Base-by-base conservation (phyloP, 2,329 filamentous ascomycete species). In the Scleromitrula shiraiana region DNA sequence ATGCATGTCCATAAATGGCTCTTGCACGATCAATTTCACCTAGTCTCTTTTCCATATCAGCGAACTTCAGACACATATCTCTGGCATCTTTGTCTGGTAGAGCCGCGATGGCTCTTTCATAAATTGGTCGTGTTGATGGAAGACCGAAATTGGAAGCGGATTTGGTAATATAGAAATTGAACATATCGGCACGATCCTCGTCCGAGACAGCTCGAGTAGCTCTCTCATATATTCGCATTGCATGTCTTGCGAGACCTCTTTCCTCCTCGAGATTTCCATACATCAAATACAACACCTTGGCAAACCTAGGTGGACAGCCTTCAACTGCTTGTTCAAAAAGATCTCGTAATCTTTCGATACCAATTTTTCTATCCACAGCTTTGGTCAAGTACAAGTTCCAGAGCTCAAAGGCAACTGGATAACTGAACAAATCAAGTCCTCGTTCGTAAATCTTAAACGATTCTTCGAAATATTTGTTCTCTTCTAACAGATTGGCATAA, bases 331-430 rank as follows among this genome's bases (percentile, higher is more conserved):
- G 93, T 66, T 98, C 93, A 62, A 98, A 98, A 6, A 98, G 76
- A 66, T 98, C 94, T 50, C 93, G 82, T 20, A 98, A 73, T 42
- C 93, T 79, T 65, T 98, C 93, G 59, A 98, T 96, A 49, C 88
- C 84, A 63, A 97, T 95, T 67, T 95, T 93, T 49, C 93, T 86
- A 64, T 96, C 89, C 19, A 97, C 90, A 0, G 93, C 93, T 68
- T 98, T 98, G 46, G 89, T 96, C 47, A 98, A 78, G 66, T 98
- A 98, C 7, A 98, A 70, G 59, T 98, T 98, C 94, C 93, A 98
- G 19, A 98, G 75, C 71, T 98, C 93, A 65, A 98, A 98, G 14
- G 93, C 93, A 15, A 97, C 91, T 0, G 93, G 93, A 62, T 97
- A 98, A 66, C 83, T 95, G 75, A 98, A 98, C n/a, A 98, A 82